Evolutionary conservation across 2,329 filamentous ascomycete species (phyloP), one percentile per base, ranked within the genome.

Genomic region (Fusarium luffae): DNA sequence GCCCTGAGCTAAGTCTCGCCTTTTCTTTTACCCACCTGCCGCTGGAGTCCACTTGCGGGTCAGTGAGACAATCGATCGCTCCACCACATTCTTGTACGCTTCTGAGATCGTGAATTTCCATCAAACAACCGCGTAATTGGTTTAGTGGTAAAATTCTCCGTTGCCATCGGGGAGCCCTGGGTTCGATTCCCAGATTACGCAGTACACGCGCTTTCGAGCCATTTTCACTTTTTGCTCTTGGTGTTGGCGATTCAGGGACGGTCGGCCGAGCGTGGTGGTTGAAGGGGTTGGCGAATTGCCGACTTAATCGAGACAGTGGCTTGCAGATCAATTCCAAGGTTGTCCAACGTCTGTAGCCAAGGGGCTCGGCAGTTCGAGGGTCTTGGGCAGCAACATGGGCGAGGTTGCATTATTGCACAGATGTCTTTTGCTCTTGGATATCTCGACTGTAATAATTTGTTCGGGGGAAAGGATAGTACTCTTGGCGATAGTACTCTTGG

Each of bases 81-180:
- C 23, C 48, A 27, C 32, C 9, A 10, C 7, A 14, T 12, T 34
- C 47, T 34, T 50, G 23, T 41, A 23, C 14, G 16, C 18, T 41
- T 41, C 47, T 50, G 30, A 9, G 13, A 32, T 21, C 11, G 0
- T 2, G 3, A 37, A 6, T 14, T 2, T 25, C 30, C 48, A 51
- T 40, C 48, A 40, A 51, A 41, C 5, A 51, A 27, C 32, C 21
- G 48, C 47, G 47, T 50, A 50, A 50, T 50, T 51, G 48, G 32
- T 51, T 51, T 50, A 50, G 48, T 51, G 48, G 48, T 51, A 40
- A 51, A 51, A 51, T 41, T 51, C 48, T 40, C 48, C 32, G 48
- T 51, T 51, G 48, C 32, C 48, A 51, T 50, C 48, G 32, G 21
- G 48, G 48, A 51, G 32, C 48, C 23, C 30, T 51, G 48, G 48